These are phyloP conservation scores for Sequoiadendron giganteum DNA, from an alignment of 75 land plant genomes.

Conservation along the genomic window DNA sequence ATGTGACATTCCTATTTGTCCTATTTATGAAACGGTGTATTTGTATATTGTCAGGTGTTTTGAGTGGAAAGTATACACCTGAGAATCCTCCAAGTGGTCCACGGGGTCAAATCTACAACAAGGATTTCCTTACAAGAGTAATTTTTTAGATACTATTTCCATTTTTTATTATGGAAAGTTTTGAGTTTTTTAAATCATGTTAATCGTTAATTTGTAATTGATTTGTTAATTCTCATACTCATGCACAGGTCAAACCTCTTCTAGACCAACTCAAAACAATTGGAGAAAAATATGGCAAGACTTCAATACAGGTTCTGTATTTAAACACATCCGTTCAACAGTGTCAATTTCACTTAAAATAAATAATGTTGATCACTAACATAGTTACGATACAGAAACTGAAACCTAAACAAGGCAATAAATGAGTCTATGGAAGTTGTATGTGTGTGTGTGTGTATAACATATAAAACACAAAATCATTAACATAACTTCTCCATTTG, in stretches of 20 bases:
- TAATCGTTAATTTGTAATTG: constrained; percentile 6
- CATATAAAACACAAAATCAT: no score
- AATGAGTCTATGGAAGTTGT: no score
- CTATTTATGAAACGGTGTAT: neutral
- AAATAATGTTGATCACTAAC: neutral
- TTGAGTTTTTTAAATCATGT: neutral
- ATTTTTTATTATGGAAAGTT: neutral
- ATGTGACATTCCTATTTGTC: neutral
- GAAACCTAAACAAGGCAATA: no score
- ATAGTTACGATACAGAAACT: neutral
- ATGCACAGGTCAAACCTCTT: constrained; percentile 59
- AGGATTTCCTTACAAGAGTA: constrained; percentile 72
- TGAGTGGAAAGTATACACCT: constrained; percentile 94
- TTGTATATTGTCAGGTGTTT: constrained; percentile 42
- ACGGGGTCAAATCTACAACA: constrained; percentile 77
- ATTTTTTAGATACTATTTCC: neutral
- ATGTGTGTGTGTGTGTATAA: no score
- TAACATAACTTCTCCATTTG: no score
- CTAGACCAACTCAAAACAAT: constrained; percentile 61
- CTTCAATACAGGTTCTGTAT: constrained; percentile 62
- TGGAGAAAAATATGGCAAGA: constrained; percentile 61
- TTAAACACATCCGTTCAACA: neutral
- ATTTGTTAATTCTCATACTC: neutral
- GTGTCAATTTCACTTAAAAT: neutral
- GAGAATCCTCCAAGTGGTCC: constrained; percentile 83